Base-by-base conservation (phyloP, 306 rosid genomes). In the Dryas drummondii region DNA sequence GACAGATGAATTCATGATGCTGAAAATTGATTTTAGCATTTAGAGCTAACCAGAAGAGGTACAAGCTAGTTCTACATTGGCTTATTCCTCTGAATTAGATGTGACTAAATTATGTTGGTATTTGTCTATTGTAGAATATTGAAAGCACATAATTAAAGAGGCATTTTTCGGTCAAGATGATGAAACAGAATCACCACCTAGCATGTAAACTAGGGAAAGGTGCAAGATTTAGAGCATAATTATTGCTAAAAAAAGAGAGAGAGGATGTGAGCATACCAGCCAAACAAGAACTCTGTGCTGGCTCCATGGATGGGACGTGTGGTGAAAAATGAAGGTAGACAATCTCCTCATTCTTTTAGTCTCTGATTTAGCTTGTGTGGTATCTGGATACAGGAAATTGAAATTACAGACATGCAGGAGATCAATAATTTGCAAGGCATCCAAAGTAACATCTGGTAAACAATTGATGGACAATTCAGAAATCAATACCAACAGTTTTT, bases 231-330 rank as follows among this genome's bases (percentile, higher is more conserved):
- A 10, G 53, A 57, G 27, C 52, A 32, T 9, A 22, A 64, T 64
- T 0, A 72, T 32, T 32, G 37, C 37, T 32, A 32, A 2, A 32
- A 2, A 32, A 2, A 32, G 37, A 32, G 37, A 32, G 2, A 52
- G 54, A 72, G 65, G 63, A n/a, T 40, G 41, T 22, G 82, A 72
- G 45, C 66, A 56, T 89, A 94, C 98, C 97, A 94, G 96, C 98
- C 98, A 94, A 79, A 91, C 97, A 69, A 94, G 85, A 86, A 82
- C 41, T 78, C 72, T 80, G 82, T 87, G 88, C 77, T 85, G 80
- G 75, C 98, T 94, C 97, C 97, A 94, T 56, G 97, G 89, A 85
- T 94, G 97, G 57, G 97, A 94, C 10, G 97, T 64, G 0, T 52
- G 91, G 75, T 94, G 88, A 82, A 9, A 81, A 69, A 90, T 73